Evolutionary conservation across 805 yeast species (phyloP).

Genomic region (Kazachstania africana): DNA sequence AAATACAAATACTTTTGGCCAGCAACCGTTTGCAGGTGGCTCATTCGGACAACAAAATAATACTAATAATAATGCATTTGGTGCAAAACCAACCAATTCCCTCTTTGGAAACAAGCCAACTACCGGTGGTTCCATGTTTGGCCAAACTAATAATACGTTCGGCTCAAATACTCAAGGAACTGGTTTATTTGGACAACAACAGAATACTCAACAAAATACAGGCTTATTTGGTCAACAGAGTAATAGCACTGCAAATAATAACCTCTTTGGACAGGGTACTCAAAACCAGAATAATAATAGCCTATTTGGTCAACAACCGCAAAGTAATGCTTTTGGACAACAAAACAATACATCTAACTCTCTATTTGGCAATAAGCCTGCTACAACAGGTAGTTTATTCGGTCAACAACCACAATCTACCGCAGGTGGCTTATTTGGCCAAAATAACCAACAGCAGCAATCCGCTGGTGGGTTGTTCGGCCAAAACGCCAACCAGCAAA

Average conservation of each 20-base stretch:
- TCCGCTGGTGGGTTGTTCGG: conserved; percentile 14
- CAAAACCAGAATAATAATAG: conserved; percentile 8
- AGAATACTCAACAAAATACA: conserved; percentile 4
- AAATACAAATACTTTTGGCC: conserved; percentile 6
- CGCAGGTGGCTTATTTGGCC: conserved; percentile 17
- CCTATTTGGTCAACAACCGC: conserved; percentile 12
- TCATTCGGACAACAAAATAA: conserved; percentile 28
- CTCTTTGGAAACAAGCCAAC: conserved; percentile 11
- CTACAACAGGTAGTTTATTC: conserved; percentile 4
- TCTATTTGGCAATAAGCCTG: conserved; percentile 27
- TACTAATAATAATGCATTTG: conserved; percentile 16
- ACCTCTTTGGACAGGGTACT: conserved; percentile 28
- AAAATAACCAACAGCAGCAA: conserved; percentile 24
- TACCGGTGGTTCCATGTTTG: conserved; percentile 5
- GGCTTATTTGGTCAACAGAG: conserved; percentile 18
- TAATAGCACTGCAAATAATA: conserved; percentile 2
- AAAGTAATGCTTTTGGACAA: conserved; percentile 4
- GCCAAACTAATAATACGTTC: background rate
- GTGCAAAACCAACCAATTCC: conserved; percentile 1
- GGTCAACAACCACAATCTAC: conserved; percentile 11
- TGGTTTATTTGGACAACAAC: conserved; percentile 12
- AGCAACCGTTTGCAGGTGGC: conserved; percentile 17
- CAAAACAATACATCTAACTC: conserved; percentile 10
- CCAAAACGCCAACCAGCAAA: background rate
- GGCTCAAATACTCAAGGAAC: conserved; percentile 11